Percentiles rank a stretch among this genome's conserved stretches.
Evolutionary conservation across 371 early-diverging fungal species (phyloP).

Genomic region (Saksenaea vasiformis): DNA sequence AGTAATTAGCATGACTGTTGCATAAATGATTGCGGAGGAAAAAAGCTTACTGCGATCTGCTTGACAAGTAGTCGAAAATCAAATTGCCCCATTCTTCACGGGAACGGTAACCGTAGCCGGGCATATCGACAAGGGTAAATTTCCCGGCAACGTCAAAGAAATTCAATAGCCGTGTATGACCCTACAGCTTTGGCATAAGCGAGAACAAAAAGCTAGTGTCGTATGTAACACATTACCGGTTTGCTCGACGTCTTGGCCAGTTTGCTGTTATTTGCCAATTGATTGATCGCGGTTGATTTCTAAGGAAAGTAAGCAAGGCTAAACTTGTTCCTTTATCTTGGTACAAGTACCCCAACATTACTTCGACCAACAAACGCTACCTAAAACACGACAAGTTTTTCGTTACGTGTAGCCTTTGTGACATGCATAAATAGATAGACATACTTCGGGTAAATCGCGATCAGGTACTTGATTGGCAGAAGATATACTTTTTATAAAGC

Average conservation of each 20-base stretch:
- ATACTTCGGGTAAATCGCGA: conserved; percentile 34
- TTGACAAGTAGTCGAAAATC: conserved; percentile 61
- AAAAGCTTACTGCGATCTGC: conserved; percentile 56
- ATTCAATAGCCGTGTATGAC: conserved; percentile 73
- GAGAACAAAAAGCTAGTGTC: neutral
- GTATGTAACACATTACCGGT: conserved; percentile 49
- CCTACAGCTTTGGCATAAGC: conserved; percentile 32
- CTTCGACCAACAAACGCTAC: conserved; percentile 79
- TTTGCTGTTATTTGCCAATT: conserved; percentile 55
- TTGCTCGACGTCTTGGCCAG: conserved; percentile 75
- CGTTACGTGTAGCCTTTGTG: neutral
- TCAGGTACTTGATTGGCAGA: conserved; percentile 33
- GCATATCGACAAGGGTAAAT: conserved; percentile 79
- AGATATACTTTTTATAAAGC: conserved; percentile 40
- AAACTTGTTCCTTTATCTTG: neutral
- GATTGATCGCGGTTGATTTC: conserved; percentile 77
- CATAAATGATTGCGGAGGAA: neutral
- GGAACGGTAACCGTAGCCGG: conserved; percentile 78
- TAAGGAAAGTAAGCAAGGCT: conserved; percentile 2
- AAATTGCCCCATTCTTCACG: conserved; percentile 75
- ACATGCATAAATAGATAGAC: neutral
- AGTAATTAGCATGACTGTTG: neutral
- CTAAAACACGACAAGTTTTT: conserved; percentile 23
- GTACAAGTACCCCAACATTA: conserved; percentile 62
- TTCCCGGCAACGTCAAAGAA: conserved; percentile 63